Evolutionary conservation across 1,139 yeast genomes (phyloP), one percentile per base, ranked within the genome.

Genomic region (Sugiyamaella paludigena): DNA sequence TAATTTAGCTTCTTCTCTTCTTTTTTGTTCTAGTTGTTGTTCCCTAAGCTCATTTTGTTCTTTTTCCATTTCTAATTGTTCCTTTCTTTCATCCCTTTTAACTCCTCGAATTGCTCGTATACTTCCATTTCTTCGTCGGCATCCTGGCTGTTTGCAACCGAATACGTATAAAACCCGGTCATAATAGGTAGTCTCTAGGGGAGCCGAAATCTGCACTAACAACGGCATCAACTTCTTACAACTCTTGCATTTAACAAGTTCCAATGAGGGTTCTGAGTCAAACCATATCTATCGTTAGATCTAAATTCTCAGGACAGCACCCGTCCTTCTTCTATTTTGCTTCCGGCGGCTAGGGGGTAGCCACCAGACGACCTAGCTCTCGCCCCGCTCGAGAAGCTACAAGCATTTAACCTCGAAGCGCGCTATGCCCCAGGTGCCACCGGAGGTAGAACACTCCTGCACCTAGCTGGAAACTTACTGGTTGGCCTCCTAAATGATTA

Each of bases 151-250:
- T 41, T 76, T 71, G 68, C 98, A 92, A 1, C 81, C 81, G 66
- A 91, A 85, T 0, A 91, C 76, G 63, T 92, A 92, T 27, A 92
- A 67, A 10, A 82, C 82, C 50, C 98, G 76, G 60, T 89, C 97
- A 63, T 89, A 87, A 43, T 78, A 69, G n/a, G 82, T 76, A 34
- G 77, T 78, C 28, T 81, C 87, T 7, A 62, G 52, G 1, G 95
- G 94, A 1, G 96, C 84, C 67, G 77, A 84, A 1, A 92, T 84
- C 65, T 92, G 98, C 1, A 83, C 69, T 35, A 89, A 70, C 44
- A 91, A 69, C 7, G 87, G 81, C 84, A 88, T 74, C 30, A 75
- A 70, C 10, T 71, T 66, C 0, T 70, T 66, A 69, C 98, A 92
- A 51, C 75, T 76, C 45, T 77, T 79, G 71, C 98, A 92, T 33